phyloP scores from a whole-genome alignment of 208 protist species.

The Zelonia costaricensis region DNA sequence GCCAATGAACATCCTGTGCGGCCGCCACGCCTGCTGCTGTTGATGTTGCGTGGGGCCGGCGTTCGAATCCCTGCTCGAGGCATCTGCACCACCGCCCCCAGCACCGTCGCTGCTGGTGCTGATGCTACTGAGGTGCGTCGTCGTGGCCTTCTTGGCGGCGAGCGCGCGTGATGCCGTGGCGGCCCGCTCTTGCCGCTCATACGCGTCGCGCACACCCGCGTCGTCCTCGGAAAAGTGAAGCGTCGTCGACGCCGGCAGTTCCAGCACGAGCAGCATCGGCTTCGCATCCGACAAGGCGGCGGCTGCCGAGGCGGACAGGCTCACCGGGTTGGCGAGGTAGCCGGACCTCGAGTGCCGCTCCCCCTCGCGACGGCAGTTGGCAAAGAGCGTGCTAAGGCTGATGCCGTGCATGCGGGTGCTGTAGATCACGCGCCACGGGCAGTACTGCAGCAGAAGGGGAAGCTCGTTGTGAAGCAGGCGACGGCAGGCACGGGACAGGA shows the following conservation, averaged over 20 bases:
- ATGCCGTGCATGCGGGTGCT: constrained; percentile 67
- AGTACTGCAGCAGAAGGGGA: constrained; percentile 61
- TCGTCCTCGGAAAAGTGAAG: constrained; percentile 37
- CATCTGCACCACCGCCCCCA: too few relatives aligned
- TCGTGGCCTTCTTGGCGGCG: background rate
- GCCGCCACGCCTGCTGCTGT: background rate
- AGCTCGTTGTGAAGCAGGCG: constrained; percentile 61
- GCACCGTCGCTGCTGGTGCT: background rate
- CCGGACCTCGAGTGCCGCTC: constrained; percentile 16
- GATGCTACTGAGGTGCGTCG: background rate
- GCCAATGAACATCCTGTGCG: constrained; percentile 52
- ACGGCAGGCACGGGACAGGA: constrained; percentile 49
- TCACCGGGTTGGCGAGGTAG: background rate
- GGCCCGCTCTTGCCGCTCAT: background rate
- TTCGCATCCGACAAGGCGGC: background rate
- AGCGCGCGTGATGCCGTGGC: background rate
- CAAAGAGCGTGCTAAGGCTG: constrained; percentile 52
- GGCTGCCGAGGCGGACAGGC: background rate
- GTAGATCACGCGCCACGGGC: constrained; percentile 73
- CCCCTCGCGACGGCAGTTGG: constrained; percentile 47
- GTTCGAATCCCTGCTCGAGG: background rate
- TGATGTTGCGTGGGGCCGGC: too few relatives aligned
- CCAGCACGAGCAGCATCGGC: constrained; percentile 70
- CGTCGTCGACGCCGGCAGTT: constrained; percentile 43
- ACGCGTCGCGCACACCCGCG: constrained; percentile 35